Evolutionary conservation across 164 flowering plant species (phyloP), one percentile per base, ranked within the genome.

Genomic region (Pachysandra terminalis): DNA sequence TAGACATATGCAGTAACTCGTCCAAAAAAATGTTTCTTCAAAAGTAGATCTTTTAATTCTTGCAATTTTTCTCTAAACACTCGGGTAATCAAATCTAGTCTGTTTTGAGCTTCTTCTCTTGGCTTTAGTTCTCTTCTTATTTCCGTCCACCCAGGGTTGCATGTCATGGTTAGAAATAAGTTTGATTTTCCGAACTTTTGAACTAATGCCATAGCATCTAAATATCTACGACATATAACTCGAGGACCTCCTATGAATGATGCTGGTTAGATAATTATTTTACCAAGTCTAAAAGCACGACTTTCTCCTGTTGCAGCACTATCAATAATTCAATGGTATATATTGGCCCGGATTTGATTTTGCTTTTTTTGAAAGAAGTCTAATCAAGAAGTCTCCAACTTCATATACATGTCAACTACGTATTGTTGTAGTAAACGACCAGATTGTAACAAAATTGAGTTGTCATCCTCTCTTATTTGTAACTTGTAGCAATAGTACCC

Each of bases 121-220:
- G 49, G 37, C 3, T n/a, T 4, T 0, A 72, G n/a, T 9, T 62
- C 14, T 3, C 27, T 24, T 28, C 9, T 54, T 17, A 72, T 76
- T 9, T 72, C 66, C 5, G 17, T 10, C 73, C 70, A 73, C 0
- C 25, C 4, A 13, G 73, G 58, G 19, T 77, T 80, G 49, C 74
- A 80, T 17, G 74, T 76, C 61, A 75, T 60, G 14, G 74, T 75
- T 0, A 77, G 22, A 19, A 78, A 78, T 0, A 74, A 7, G 26
- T 71, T 56, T 0, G 73, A 73, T 19, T 73, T 76, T 8, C 75
- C 73, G 40, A 48, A 73, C 0, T 40, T 16, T 51, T 62, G 54
- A 0, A 73, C 71, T 7, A 76, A 37, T 0, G 75, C 25, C 79
- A 76, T 79, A 0, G 69, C 73, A 61, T 76, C 74, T 1, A 52